These are phyloP conservation scores for Breviolum minutum DNA, from an alignment of 73 alveolate genomes.

Conservation along the genomic window DNA sequence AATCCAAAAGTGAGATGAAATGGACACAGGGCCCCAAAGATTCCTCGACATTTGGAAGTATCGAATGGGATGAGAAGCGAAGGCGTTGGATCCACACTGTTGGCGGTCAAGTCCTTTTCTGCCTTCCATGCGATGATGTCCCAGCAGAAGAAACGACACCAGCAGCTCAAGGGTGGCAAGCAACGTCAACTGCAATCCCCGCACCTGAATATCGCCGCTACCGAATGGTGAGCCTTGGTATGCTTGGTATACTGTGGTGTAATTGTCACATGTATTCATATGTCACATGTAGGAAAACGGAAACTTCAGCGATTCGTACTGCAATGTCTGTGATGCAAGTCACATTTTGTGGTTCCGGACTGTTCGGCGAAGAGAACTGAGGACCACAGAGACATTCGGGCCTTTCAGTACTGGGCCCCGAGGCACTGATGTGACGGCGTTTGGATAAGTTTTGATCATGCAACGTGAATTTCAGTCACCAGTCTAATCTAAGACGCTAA, in stretches of 20 bases:
- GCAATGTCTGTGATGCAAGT: background rate
- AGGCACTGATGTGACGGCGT: background rate
- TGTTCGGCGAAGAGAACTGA: background rate
- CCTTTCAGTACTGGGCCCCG: conserved; percentile 53
- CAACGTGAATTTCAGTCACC: too few relatives aligned
- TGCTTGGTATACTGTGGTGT: background rate
- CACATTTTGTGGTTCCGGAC: too few relatives aligned
- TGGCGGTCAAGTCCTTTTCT: conserved; percentile 8
- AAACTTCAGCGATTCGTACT: background rate
- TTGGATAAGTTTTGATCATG: too few relatives aligned
- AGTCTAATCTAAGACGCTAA: too few relatives aligned
- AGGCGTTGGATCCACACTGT: conserved; percentile 35
- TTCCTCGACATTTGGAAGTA: background rate
- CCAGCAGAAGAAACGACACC: background rate
- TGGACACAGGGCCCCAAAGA: background rate
- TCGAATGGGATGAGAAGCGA: conserved; percentile 81
- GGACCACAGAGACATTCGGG: conserved; percentile 55
- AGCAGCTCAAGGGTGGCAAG: conserved; percentile 6
- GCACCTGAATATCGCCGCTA: conserved; percentile 38
- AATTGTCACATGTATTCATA: background rate
- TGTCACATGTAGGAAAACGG: too few relatives aligned
- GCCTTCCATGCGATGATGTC: conserved; percentile 8
- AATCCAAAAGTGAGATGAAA: background rate
- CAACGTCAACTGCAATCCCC: background rate
- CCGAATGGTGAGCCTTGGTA: background rate